Evolutionary conservation across 2,329 filamentous ascomycete genomes (phyloP), one percentile per base, ranked within the genome.

Genomic region (Cercospora sojina): DNA sequence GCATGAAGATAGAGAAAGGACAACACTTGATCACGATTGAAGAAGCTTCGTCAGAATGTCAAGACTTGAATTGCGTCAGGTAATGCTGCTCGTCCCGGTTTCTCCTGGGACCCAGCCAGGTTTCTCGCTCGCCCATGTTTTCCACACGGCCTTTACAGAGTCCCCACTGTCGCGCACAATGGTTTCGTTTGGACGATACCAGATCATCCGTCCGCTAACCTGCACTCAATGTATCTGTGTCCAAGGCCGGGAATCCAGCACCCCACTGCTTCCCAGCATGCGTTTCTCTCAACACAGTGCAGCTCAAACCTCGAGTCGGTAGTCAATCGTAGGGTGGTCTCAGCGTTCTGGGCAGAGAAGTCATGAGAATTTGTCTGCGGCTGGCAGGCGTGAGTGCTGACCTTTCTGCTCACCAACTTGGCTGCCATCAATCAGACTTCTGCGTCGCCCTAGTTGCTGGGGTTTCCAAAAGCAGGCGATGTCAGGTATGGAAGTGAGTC

Each of bases 1-100:
- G 64, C 55, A 62, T 67, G 25, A 16, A 49, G n/a, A 49, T 20
- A 61, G 49, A 35, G 61, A 64, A 56, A 53, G 59, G 20, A 66
- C 56, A 60, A 61, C n/a, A 65, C 32, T 10, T 10, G 47, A 53
- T 27, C 5, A 53, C 25, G 13, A 27, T 53, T 53, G 47, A 27
- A 53, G 43, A 20, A 53, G 47, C 16, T 49, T 49, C 43, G 47
- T n/a, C 23, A 53, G 12, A 8, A 27, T 53, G 12, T 27, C 23
- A 53, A 27, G 7, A 53, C 3, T 29, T 25, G 23, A 53, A 27
- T 53, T 53, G 47, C 47, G 23, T 53, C 20, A 13, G 23, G 23
- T 53, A 27, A 29, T 53, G 3, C 16, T 53, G 47, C 23, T n/a
- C 18, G 6, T 47, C 7, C n/a, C 9, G 9, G 2, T 18, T 47